These are phyloP conservation scores for Xylaria curta DNA, from an alignment of 495 filamentous ascomycete species.

Conservation along the genomic window DNA sequence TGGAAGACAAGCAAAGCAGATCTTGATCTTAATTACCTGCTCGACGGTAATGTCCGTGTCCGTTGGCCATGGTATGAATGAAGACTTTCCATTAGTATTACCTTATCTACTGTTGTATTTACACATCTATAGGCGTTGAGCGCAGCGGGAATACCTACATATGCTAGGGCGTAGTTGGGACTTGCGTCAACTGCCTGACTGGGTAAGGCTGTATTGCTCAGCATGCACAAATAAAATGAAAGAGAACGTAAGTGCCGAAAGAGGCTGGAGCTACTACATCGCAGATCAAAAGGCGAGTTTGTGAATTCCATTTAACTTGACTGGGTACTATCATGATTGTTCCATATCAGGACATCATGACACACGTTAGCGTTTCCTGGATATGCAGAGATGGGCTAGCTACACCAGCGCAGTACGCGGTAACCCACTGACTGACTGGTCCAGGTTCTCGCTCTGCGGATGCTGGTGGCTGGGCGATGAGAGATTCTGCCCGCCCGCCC, in stretches of 20 bases:
- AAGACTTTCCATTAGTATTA: not conserved
- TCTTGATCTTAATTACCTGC: not conserved
- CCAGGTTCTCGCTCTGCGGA: not conserved
- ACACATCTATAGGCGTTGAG: not conserved
- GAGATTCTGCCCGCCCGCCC: not conserved
- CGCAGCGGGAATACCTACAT: not conserved
- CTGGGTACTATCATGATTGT: not conserved
- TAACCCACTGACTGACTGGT: not conserved
- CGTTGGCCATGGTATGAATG: not conserved
- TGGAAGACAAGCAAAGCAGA: not conserved
- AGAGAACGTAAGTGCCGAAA: not conserved
- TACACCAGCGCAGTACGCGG: not conserved
- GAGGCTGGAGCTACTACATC: not conserved
- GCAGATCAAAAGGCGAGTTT: not conserved
- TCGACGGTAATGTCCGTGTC: constrained; percentile 19
- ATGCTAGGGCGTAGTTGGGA: not conserved
- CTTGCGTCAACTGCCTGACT: constrained; percentile 11
- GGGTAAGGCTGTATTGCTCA: constrained; percentile 9
- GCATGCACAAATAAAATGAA: constrained; percentile 6
- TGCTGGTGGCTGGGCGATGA: not conserved
- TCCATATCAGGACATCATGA: not conserved
- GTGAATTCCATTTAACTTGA: constrained; percentile 14
- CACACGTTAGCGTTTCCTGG: not conserved
- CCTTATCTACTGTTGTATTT: not conserved
- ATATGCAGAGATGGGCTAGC: not conserved